Base-by-base conservation (phyloP, 2,329 filamentous ascomycete species). In the Xylaria sp. region DNA sequence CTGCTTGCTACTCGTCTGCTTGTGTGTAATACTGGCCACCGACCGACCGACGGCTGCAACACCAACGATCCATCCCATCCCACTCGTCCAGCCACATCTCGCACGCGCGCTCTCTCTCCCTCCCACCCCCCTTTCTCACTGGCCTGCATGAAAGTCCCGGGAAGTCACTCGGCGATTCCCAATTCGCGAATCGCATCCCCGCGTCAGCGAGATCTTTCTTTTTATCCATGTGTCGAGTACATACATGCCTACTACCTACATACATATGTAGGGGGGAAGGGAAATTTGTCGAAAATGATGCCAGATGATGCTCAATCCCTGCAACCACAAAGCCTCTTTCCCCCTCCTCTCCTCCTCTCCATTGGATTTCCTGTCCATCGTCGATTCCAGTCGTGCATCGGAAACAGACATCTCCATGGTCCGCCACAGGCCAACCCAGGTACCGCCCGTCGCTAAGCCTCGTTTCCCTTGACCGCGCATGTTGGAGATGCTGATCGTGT, bases 181-280 rank as follows among this genome's bases (percentile, higher is more conserved):
- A n/a, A 61, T 61, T 61, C 58, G 55, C 58, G 55, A 61, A 61
- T 61, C 41, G 47, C 52, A 50, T 39, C 21, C 42, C n/a, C 17
- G 20, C 38, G 19, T 38, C 20, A 50, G 50, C 56, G 29, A 13
- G 9, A 34, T 34, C 29, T 34, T 34, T 34, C 9, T 9, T 9
- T 34, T 34, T 34, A 34, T 13, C 29, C 29, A 34, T 34, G 29
- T 13, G n/a, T n/a, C n/a, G n/a, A n/a, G n/a, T n/a, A n/a, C n/a
- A n/a, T n/a, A n/a, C n/a, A n/a, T 13, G 29, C 3, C 9, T 11
- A 6, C 11, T 26, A 11, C 11, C 6, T 26, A 11, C 11, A 11
- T 26, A 26, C 11, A 11, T 26, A 26, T 11, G 24, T 26, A 26
- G 24, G 24, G 24, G 29, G 5, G 29, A 13, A 3, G 19, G 41